Base-by-base conservation (phyloP, 352 stramenopile species). In the Phytopythium mirpurense region DNA sequence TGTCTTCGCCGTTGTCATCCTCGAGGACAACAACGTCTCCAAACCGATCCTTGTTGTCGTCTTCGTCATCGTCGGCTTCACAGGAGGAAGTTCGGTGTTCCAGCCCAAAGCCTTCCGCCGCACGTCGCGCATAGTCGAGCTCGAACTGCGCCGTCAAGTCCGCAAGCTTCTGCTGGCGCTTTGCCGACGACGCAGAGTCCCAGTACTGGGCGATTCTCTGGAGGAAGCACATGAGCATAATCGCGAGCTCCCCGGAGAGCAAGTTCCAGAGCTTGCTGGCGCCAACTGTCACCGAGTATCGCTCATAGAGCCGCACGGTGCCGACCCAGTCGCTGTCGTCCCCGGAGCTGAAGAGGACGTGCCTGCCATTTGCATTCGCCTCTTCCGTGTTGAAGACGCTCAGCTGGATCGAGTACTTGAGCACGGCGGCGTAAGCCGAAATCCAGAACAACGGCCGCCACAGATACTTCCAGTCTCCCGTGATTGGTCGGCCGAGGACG, bases 381-480 rank as follows among this genome's bases (percentile, higher is more conserved):
- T 70, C 51, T 6, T 76, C 60, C 2, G 62, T 63, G 41, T 77
- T 67, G 23, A 93, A 79, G 16, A 66, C 65, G 37, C 65, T 78
- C 19, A 93, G 38, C 51, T 93, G 82, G 54, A 86, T 89, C 21
- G 76, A 14, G 43, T 88, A 93, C 27, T 78, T 85, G 24, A 84
- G 42, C 5, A 80, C 54, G 27, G 86, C 67, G 14, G 76, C 67
- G 7, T 85, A 60, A 15, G 70, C 65, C 38, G 79, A 85, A 2
- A 93, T 65, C 79, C 82, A 93, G 44, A 90, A 93, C 14, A 93
- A 56, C 19, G 82, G 82, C 36, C 86, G 83, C 82, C 82, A 93
- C 11, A 93, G 51, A 37, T 72, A 74, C 46, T 79, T 78, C 82
- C 82, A 93, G 15, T 74, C 70, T 18, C 69, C 62, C 7, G 62